Base-by-base conservation (phyloP, 164 flowering plant genomes). In the Brasenia schreberi region DNA sequence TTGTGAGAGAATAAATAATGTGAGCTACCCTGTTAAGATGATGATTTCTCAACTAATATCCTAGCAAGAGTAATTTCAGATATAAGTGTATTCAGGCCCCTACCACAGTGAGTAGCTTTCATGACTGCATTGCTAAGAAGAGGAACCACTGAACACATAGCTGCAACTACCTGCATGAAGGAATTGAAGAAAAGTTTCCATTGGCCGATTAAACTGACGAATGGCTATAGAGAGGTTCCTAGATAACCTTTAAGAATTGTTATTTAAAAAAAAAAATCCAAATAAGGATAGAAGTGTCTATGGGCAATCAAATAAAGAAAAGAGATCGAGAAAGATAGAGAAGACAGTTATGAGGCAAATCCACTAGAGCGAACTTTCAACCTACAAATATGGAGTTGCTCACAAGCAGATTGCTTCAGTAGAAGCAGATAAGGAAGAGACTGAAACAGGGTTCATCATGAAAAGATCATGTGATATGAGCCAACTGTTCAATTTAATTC, bases 121-220 rank as follows among this genome's bases (percentile, higher is more conserved):
- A 85, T 85, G 45, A 94, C 85, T 63, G 97, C 97, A 64, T 71
- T 83, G 84, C 99, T 84, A 65, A 94, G 82, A 18, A 79, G 76
- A 16, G 99, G 99, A 19, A 91, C 81, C 78, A 83, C 89, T 61
- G 96, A 84, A 76, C 87, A 87, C 96, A 91, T 94, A 66, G 95
- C 89, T 69, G 89, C 97, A 43, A 94, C 82, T 62, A 94, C 88
- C 99, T 94, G 85, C 74, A 75, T 45, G 53, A 45, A 6, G 53
- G 53, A 45, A 45, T 45, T 45, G 53, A 45, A 45, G 53, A 12
- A 45, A 45, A 45, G 12, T 7, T 23, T 23, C 27, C 27, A 23
- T 23, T 23, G 27, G 12, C 4, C 53, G 12, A 45, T 45, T 7
- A 7, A 45, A 45, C 6, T 23, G 12, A 45, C 2, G 12, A 2